Evolutionary conservation across 2,329 filamentous ascomycete genomes (phyloP).

Genomic region (Pseudogymnoascus sp.): DNA sequence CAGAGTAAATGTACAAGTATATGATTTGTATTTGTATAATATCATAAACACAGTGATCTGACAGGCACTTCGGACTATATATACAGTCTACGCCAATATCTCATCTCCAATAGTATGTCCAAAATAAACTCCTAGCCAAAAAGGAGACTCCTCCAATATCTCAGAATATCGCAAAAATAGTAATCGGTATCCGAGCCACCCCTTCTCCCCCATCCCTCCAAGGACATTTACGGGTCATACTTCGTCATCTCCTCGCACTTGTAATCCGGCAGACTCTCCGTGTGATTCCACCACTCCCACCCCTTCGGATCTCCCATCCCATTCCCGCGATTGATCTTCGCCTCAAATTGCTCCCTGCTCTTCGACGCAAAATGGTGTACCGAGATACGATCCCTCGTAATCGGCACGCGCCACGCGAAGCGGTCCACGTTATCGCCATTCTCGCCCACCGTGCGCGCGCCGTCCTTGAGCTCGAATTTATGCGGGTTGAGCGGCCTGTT

Average conservation of each 20-base stretch:
- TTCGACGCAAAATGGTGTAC: slow-evolving; percentile 30
- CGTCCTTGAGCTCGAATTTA: slow-evolving; percentile 18
- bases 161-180: background rate
- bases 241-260: slow-evolving; percentile 21
- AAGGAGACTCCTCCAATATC: background rate
- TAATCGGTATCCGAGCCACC: background rate
- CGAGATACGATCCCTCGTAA: slow-evolving; percentile 24
- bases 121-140: background rate
- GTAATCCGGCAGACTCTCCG: slow-evolving; percentile 21
- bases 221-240: slow-evolving; percentile 18
- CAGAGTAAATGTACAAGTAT: background rate
- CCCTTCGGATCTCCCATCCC: slow-evolving; percentile 21
- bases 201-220: background rate
- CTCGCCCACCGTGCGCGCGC: slow-evolving; percentile 23
- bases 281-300: slow-evolving; percentile 21
- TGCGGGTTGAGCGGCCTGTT: slow-evolving; percentile 19
- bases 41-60: background rate
- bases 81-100: background rate
- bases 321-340: slow-evolving; percentile 24
- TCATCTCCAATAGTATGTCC: background rate
- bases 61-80: background rate
- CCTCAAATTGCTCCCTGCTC: slow-evolving; percentile 27
- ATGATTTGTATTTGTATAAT: background rate
- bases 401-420: slow-evolving; percentile 21
- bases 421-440: slow-evolving; percentile 19